Evolutionary conservation across 2,329 filamentous ascomycete genomes (phyloP), one percentile per base, ranked within the genome.

Genomic region (Pochonia chlamydosporia): DNA sequence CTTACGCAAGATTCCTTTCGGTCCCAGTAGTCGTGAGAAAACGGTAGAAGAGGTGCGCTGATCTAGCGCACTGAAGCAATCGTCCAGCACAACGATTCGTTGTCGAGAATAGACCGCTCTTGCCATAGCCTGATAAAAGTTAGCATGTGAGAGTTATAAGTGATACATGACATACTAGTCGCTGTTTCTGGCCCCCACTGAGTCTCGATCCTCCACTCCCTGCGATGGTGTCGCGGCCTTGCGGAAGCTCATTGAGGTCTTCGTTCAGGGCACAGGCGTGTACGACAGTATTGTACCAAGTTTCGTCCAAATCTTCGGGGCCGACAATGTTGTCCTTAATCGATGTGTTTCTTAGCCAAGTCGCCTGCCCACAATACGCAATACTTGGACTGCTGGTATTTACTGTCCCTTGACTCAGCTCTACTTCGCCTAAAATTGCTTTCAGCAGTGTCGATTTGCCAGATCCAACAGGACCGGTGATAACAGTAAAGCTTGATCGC

Each of bases 141-240:
- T n/a, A n/a, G n/a, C n/a, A n/a, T 28, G 25, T 9, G 8, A 21
- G 8, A 36, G 14, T 26, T 18, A 25, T 43, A 4, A 43, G 35
- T 14, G 26, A 16, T 5, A 16, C 14, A 16, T n/a, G 62, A 43
- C 71, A 64, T 18, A 55, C 53, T 9, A 63, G 51, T 24, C 65
- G 56, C 33, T 63, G 57, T 43, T 54, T 51, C 43, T 70, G 67
- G 3, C 68, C 68, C 9, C 68, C 68, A 25, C 63, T 67, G 7
- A 70, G 52, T 4, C 57, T 59, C 18, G 65, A 59, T 1, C 66
- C 67, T 25, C 59, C 59, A 44, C 59, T 64, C 13, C 68, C 67
- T 46, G 69, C 51, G 8, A 55, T 53, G 1, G 64, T 65, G 23
- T 54, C 39, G 37, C 66, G 62, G 3, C 66, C 66, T 8, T 57